These are phyloP conservation scores for Sugiyamaella grinbergsii DNA, from an alignment of 1,139 yeast genomes.

Conservation along the genomic window DNA sequence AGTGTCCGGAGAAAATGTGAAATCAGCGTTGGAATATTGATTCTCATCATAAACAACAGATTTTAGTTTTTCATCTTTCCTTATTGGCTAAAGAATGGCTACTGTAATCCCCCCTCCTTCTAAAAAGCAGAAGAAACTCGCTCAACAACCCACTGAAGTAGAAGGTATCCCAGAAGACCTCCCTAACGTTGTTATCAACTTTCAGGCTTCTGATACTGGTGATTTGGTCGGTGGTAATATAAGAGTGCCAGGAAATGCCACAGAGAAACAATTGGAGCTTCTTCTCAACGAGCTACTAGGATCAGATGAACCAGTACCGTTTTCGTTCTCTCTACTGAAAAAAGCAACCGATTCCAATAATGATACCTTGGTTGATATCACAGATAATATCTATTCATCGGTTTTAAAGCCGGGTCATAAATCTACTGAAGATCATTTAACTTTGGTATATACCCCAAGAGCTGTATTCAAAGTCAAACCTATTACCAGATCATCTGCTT, in stretches of 20 bases:
- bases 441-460: conserved; percentile 89
- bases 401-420: conserved; percentile 83
- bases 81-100: conserved; percentile 59
- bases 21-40: too few species aligned
- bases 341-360: conserved; percentile 45
- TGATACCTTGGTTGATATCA: conserved; percentile 65
- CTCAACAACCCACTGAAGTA: conserved; percentile 78
- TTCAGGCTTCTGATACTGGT: conserved; percentile 95
- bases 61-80: not conserved
- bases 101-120: conserved; percentile 93
- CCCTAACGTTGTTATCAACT: conserved; percentile 84
- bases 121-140: conserved; percentile 81
- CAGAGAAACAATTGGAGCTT: conserved; percentile 85
- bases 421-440: conserved; percentile 90
- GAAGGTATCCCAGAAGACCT: conserved; percentile 73
- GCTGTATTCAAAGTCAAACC: conserved; percentile 93
- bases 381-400: conserved; percentile 72
- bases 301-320: conserved; percentile 74
- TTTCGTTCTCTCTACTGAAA: conserved; percentile 69
- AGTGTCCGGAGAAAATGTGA: not conserved
- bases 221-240: conserved; percentile 81
- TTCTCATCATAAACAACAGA: too few species aligned
- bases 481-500: conserved; percentile 86
- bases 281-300: conserved; percentile 60
- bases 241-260: conserved; percentile 88